Base-by-base conservation (phyloP, 2,329 filamentous ascomycete genomes). In the Calonectria honghensis region DNA sequence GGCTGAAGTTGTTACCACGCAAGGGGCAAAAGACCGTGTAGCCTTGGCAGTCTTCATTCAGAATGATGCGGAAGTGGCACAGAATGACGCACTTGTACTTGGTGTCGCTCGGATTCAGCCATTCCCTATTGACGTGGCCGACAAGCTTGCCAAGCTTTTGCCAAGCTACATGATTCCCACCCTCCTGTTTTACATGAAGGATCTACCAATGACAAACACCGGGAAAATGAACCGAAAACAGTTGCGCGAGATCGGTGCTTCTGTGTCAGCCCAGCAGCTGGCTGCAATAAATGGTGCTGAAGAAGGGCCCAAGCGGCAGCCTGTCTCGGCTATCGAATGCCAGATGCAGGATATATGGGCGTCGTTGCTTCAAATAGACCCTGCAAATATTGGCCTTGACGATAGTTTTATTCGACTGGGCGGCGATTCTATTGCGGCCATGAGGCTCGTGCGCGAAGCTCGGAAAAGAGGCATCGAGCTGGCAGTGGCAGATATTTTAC, bases 391-490 rank as follows among this genome's bases (percentile, higher is more conserved):
- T 32, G 84, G 84, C 2, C 75, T 83, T 2, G 84, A 87, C 4
- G 85, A 89, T 75, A 88, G 86, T 79, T 90, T 90, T 79, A 88
- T 90, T 82, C 82, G 82, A 0, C 83, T 89, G 0, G 88, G 88
- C 9, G 88, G 88, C 27, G 87, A 89, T 76, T 89, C 88, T 0
- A 84, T 89, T 1, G 75, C 84, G 0, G 88, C 88, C 1, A 91
- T 90, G 86, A 87, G 85, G 72, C 77, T 90, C 2, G 88, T 89
- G 1, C 84, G 86, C 18, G 83, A 84, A 31, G 85, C 86, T 3
- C 81, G 87, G 48, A 81, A 83, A 32, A 80, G 84, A 29, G 85
- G 84, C 0, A 77, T 88, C 31, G 73, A 81, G 7, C 67, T 90
- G n/a, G 86, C 83, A 1, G 88, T 90, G 0, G 85, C 85, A 0